Evolutionary conservation across 1,139 yeast genomes (phyloP).

Genomic region (Kurtzmaniella quercitrusa): DNA sequence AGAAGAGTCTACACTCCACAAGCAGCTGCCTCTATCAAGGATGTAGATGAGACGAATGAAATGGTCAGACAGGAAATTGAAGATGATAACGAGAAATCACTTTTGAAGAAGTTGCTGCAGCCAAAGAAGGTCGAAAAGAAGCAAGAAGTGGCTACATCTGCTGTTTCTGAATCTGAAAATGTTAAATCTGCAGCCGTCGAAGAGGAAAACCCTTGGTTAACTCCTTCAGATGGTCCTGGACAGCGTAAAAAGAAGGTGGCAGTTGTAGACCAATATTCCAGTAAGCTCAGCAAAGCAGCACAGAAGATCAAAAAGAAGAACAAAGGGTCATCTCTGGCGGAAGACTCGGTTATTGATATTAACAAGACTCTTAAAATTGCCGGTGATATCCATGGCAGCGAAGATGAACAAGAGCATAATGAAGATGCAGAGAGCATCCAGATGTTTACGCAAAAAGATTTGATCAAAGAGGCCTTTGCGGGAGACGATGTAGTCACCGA

Average conservation of each 20-base stretch:
- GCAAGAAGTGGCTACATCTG: neutral
- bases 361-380: conserved; percentile 33
- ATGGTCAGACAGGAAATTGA: conserved; percentile 46
- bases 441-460: conserved; percentile 73
- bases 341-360: conserved; percentile 44
- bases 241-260: conserved; percentile 52
- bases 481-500: conserved; percentile 90
- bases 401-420: conserved; percentile 33
- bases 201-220: conserved; percentile 70
- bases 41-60: conserved; percentile 37
- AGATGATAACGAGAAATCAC: conserved; percentile 49
- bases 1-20: conserved; percentile 81
- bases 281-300: conserved; percentile 50
- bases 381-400: conserved; percentile 37
- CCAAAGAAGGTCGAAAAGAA: conserved; percentile 3
- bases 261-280: conserved; percentile 55
- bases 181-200: neutral
- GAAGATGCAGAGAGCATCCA: conserved; percentile 20
- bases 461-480: conserved; percentile 90
- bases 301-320: conserved; percentile 48
- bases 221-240: conserved; percentile 29
- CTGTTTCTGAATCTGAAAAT: neutral
- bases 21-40: conserved; percentile 42
- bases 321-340: conserved; percentile 29
- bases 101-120: conserved; percentile 33